A percentile compares a stretch with the other conserved stretches of the same genome.
phyloP scores from a whole-genome alignment of 306 rosid species.

The Dicorynia guianensis region DNA sequence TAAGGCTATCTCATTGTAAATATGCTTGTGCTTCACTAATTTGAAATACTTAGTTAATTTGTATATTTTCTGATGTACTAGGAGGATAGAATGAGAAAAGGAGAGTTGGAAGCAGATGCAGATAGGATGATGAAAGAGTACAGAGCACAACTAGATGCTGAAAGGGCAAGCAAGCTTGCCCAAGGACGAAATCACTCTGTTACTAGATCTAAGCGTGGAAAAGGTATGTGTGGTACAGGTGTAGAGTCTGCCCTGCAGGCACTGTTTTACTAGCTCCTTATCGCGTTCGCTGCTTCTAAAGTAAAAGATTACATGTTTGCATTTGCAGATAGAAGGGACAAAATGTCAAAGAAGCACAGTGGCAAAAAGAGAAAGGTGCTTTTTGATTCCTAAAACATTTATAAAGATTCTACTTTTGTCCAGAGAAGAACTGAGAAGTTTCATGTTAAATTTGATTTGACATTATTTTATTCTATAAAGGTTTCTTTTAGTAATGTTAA shows the following conservation, averaged over 20 bases:
- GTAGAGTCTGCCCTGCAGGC: not conserved
- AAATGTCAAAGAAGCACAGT: conserved; percentile 84
- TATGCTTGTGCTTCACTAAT: conserved; percentile 31
- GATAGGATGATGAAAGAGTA: conserved; percentile 97
- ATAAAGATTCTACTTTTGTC: conserved; percentile 9
- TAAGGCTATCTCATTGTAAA: conserved; percentile 3
- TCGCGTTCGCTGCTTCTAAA: conserved; percentile 34
- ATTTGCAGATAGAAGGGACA: conserved; percentile 79
- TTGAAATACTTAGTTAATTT: conserved; percentile 18
- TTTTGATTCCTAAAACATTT: conserved; percentile 34
- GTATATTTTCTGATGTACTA: conserved; percentile 40
- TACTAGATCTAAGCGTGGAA: conserved; percentile 68
- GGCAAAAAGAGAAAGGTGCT: conserved; percentile 89
- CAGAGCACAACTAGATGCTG: conserved; percentile 98
- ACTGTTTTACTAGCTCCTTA: not conserved
- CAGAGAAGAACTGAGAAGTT: conserved; percentile 33
- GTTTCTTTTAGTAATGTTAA: not conserved
- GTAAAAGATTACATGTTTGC: conserved; percentile 24
- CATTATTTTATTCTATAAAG: not conserved
- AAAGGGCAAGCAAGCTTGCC: conserved; percentile 88
- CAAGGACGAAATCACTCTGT: conserved; percentile 88
- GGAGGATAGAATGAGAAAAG: conserved; percentile 93
- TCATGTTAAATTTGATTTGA: conserved; percentile 10
- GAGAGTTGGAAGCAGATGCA: conserved; percentile 93
- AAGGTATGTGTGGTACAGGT: conserved; percentile 59